Conservation (phyloP, 2,329 filamentous ascomycete species). For the Exophiala xenobiotica region DNA sequence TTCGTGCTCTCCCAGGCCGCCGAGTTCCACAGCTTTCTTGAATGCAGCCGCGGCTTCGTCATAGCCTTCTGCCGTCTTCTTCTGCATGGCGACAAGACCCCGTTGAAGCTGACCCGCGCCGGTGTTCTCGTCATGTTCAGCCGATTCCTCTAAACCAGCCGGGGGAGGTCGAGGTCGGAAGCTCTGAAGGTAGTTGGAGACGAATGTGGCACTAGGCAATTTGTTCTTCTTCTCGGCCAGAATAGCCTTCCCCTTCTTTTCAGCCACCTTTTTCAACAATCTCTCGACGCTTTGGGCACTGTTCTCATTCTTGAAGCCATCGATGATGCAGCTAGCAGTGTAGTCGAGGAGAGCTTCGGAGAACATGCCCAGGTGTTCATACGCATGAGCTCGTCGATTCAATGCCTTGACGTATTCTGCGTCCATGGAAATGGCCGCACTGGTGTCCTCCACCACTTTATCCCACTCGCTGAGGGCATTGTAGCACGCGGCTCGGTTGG, state of each 20-base stretch:
- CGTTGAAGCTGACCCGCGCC: slow-evolving; percentile 84
- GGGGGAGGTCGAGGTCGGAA: slow-evolving; percentile 84
- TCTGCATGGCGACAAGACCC: slow-evolving; percentile 75
- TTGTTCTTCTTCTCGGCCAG: slow-evolving; percentile 76
- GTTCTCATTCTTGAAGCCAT: slow-evolving; percentile 88
- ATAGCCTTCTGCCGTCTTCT: slow-evolving; percentile 88
- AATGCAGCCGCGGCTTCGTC: slow-evolving; percentile 84
- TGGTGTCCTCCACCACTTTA: slow-evolving; percentile 95
- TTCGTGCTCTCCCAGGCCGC: slow-evolving; percentile 77
- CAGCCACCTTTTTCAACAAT: slow-evolving; percentile 92
- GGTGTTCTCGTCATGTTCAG: slow-evolving; percentile 72
- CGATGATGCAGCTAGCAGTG: slow-evolving; percentile 98
- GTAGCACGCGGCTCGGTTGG: slow-evolving; percentile 95
- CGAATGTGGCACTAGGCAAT: slow-evolving; percentile 92
- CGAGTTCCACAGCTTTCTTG: slow-evolving; percentile 80
- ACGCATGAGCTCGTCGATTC: slow-evolving; percentile 93
- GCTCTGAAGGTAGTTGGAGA: slow-evolving; percentile 98
- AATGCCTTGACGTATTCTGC: slow-evolving; percentile 96
- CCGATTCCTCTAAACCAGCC: slow-evolving; percentile 75
- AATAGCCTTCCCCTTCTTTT: slow-evolving; percentile 89
- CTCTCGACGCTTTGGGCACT: slow-evolving; percentile 89
- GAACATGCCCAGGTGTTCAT: slow-evolving; percentile 87
- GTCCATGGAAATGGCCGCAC: slow-evolving; percentile 88
- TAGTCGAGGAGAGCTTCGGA: slow-evolving; percentile 96
- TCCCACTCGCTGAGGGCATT: slow-evolving; percentile 92